Base-by-base conservation (phyloP, 1,139 yeast species). In the Nadsonia commutata region DNA sequence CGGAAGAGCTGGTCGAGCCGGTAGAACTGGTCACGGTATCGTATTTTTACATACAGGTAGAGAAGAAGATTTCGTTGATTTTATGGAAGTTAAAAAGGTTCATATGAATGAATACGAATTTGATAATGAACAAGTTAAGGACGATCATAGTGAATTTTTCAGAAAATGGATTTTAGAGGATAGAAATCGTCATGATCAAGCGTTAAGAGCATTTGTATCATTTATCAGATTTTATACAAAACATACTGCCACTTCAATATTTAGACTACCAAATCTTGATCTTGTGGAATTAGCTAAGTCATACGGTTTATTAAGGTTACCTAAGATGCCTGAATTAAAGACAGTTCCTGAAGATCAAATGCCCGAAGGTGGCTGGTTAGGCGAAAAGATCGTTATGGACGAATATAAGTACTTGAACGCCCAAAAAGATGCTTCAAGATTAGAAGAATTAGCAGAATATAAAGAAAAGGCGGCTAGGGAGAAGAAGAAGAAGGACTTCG, bases 1-100 rank as follows among this genome's bases (percentile, higher is more conserved):
- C 62, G 97, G 97, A 18, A 71, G 97, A 57, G 85, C 96, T 0
- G 97, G 95, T 1, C 67, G 97, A 52, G 95, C 95, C 0, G 86
- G 86, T 47, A 77, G 76, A 49, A 72, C 71, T 3, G 97, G 97
- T 1, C 73, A 72, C 46, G 95, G 94, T 0, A 68, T 86, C 4
- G 76, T 82, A 1, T 71, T 86, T 64, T 62, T 88, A 41, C 79
- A 71, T 49, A 68, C 70, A 46, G 82, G 86, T 2, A 71, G 84
- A 47, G 98, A 93, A 57, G 82, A 78, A 52, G 93, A 80, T 45
- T 90, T 76, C 56, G 69, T 86, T 18, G 85, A 79, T 21, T 85
- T 90, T 53, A 71, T 93, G 78, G 68, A 68, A 37, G 90, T 90
- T 2, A 77, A 81, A 51, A 79, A 80, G 40, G 75, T 86, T 0